A percentile compares a stretch with the other conserved stretches of the same genome.
phyloP scores from a whole-genome alignment of 2,329 filamentous ascomycete genomes.

The Boeremia lycopersici region DNA sequence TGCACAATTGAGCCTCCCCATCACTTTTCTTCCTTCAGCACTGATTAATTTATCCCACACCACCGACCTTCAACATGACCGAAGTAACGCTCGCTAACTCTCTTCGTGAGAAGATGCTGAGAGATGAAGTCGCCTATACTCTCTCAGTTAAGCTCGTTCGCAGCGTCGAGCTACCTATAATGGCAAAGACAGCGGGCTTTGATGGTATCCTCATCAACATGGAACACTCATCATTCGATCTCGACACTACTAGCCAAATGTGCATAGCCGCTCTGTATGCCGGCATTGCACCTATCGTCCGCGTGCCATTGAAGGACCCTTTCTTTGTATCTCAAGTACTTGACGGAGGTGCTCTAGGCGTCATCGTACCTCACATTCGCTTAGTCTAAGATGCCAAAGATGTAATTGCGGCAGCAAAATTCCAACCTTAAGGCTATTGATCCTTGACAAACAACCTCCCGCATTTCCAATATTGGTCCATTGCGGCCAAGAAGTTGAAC shows the following conservation, averaged over 20 bases:
- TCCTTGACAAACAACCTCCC: conserved; percentile 48
- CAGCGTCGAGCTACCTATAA: conserved; percentile 47
- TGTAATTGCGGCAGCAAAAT: conserved; percentile 48
- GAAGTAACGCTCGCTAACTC: conserved; percentile 34
- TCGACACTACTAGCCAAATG: conserved; percentile 47
- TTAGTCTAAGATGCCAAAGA: conserved; percentile 47
- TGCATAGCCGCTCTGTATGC: conserved; percentile 49
- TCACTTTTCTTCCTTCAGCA: background rate
- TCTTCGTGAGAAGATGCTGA: conserved; percentile 37
- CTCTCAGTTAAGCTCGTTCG: conserved; percentile 42
- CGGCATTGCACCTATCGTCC: conserved; percentile 51
- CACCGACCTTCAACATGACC: conserved; percentile 8
- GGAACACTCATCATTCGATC: conserved; percentile 51
- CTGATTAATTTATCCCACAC: background rate
- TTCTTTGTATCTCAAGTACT: conserved; percentile 49
- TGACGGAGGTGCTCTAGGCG: conserved; percentile 50
- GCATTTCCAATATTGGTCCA: conserved; percentile 43
- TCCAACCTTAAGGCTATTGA: conserved; percentile 46
- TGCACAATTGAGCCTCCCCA: background rate
- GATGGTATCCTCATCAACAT: conserved; percentile 54
- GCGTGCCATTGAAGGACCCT: conserved; percentile 48
- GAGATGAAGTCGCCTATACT: conserved; percentile 39
- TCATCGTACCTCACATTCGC: conserved; percentile 52
- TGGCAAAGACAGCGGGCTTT: conserved; percentile 42
- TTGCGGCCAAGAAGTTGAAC: conserved; percentile 38